Percentiles rank a stretch among this genome's conserved stretches.
These are phyloP conservation scores for Colletotrichum caudatum DNA, from an alignment of 2,329 filamentous ascomycete species.

Conservation along the genomic window DNA sequence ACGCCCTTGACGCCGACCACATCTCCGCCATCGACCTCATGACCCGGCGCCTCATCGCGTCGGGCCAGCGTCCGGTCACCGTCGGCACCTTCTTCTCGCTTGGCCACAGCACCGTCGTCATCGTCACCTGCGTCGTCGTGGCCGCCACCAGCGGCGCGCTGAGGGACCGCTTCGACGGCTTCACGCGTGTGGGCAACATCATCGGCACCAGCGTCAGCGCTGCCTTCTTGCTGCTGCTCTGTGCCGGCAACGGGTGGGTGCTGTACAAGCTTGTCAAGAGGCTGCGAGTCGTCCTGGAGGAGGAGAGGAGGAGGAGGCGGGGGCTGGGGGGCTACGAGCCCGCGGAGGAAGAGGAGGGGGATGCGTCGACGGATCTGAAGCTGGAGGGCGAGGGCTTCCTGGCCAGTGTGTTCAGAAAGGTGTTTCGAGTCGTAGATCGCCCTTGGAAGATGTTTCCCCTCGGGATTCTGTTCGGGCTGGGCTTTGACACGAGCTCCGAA, in stretches of 20 bases:
- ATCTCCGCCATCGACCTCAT: conserved; percentile 89
- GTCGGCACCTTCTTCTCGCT: conserved; percentile 96
- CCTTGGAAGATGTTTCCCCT: conserved; percentile 98
- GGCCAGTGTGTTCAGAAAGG: conserved; percentile 75
- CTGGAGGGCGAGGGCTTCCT: conserved; percentile 84
- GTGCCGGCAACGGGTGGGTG: conserved; percentile 87
- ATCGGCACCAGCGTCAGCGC: conserved; percentile 91
- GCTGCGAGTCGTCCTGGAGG: conserved; percentile 70
- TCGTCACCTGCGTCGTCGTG: conserved; percentile 90
- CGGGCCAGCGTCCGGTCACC: conserved; percentile 86
- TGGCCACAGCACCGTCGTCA: conserved; percentile 92
- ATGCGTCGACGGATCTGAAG: conserved; percentile 65
- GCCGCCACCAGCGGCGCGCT: conserved; percentile 90
- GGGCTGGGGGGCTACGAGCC: conserved; percentile 44
- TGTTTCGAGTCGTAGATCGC: conserved; percentile 80
- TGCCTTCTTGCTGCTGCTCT: conserved; percentile 83
- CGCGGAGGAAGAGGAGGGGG: conserved; percentile 46
- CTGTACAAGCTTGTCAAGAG: conserved; percentile 80
- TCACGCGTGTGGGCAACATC: conserved; percentile 84
- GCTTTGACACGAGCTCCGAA: conserved; percentile 96
- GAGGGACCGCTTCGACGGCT: conserved; percentile 82
- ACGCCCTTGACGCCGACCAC: conserved; percentile 98
- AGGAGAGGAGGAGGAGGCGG: conserved; percentile 48
- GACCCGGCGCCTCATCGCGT: conserved; percentile 88
- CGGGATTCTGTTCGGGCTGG: conserved; percentile 88